Conservation (phyloP, 2,329 filamentous ascomycete genomes). For the Penicillium sp. region DNA sequence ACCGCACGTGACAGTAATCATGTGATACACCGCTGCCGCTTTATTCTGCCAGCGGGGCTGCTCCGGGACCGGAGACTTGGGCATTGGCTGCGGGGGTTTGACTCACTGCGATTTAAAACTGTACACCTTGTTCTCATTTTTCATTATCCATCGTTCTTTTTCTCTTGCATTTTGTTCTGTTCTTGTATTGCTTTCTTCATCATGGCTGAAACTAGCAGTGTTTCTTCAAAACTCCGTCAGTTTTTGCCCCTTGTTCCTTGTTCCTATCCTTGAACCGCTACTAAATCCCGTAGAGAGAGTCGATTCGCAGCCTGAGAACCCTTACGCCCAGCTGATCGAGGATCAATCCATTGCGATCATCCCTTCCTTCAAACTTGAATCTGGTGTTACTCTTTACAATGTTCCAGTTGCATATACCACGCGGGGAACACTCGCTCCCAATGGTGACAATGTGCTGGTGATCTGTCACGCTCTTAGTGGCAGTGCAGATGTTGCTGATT, state of each 20-base stretch:
- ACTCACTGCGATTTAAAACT: slow-evolving; percentile 3
- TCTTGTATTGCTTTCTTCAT: slow-evolving; percentile 6
- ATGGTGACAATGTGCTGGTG: slow-evolving; percentile 62
- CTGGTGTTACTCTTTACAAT: slow-evolving; percentile 79
- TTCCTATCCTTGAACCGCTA: slow-evolving; percentile 37
- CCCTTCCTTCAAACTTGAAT: slow-evolving; percentile 89
- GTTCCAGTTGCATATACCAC: slow-evolving; percentile 65
- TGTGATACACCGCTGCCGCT: background rate
- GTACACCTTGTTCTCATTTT: background rate
- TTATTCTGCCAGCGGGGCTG: slow-evolving; percentile 1
- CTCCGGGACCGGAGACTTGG: background rate
- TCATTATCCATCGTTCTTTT: background rate
- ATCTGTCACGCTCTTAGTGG: slow-evolving; percentile 58
- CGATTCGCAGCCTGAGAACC: slow-evolving; percentile 79
- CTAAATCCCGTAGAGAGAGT: slow-evolving; percentile 58
- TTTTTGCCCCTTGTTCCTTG: slow-evolving; percentile 23
- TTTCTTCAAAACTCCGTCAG: slow-evolving; percentile 38
- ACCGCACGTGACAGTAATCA: background rate
- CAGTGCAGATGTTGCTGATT: slow-evolving; percentile 56
- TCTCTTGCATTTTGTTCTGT: slow-evolving; percentile 5
- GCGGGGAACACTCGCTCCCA: slow-evolving; percentile 57
- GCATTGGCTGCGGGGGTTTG: slow-evolving; percentile 8
- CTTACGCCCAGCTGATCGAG: slow-evolving; percentile 79
- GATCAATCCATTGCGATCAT: slow-evolving; percentile 85
- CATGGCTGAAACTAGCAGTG: slow-evolving; percentile 29